A percentile compares a stretch with the other conserved stretches of the same genome.
phyloP scores from a whole-genome alignment of 352 stramenopile species.

The Phytophthora nicotianae region DNA sequence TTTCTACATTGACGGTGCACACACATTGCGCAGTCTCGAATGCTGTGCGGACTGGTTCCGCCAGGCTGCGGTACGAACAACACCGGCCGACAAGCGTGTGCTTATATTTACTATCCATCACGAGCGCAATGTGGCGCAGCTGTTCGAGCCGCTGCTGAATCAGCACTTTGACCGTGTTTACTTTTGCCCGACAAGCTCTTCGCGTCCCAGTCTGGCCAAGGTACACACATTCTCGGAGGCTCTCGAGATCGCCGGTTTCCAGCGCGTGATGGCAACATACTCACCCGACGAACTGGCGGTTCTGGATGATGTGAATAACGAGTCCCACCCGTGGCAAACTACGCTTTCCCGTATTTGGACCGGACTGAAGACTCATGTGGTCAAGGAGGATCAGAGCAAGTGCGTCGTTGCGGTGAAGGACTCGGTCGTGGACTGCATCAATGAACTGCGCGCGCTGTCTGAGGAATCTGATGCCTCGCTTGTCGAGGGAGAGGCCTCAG shows the following conservation, averaged over 20 bases:
- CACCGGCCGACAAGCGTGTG: constrained; percentile 37
- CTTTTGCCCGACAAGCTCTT: constrained; percentile 73
- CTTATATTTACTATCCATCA: constrained; percentile 87
- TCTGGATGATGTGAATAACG: constrained; percentile 48
- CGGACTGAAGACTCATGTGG: constrained; percentile 47
- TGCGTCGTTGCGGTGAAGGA: constrained; percentile 49
- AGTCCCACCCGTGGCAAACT: constrained; percentile 59
- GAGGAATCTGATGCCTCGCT: constrained; percentile 21
- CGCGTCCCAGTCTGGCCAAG: constrained; percentile 67
- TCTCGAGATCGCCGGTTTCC: constrained; percentile 42
- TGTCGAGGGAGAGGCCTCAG: constrained; percentile 14
- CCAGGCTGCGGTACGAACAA: constrained; percentile 25
- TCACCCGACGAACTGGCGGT: constrained; percentile 44
- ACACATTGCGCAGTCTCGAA: constrained; percentile 84
- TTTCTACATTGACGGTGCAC: constrained; percentile 89
- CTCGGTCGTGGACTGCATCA: constrained; percentile 67
- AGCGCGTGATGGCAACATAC: constrained; percentile 49
- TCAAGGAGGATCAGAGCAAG: constrained; percentile 33
- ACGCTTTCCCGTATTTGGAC: constrained; percentile 63
- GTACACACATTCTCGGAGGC: constrained; percentile 73
- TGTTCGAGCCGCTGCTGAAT: constrained; percentile 65
- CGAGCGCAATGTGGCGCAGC: constrained; percentile 75
- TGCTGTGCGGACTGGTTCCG: constrained; percentile 79
- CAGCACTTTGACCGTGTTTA: constrained; percentile 77
- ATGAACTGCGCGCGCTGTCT: constrained; percentile 47